Percentiles rank a stretch among this genome's conserved stretches.
Conservation (phyloP, 2,329 filamentous ascomycete genomes). For the Ophiostoma novo-ulmi region DNA sequence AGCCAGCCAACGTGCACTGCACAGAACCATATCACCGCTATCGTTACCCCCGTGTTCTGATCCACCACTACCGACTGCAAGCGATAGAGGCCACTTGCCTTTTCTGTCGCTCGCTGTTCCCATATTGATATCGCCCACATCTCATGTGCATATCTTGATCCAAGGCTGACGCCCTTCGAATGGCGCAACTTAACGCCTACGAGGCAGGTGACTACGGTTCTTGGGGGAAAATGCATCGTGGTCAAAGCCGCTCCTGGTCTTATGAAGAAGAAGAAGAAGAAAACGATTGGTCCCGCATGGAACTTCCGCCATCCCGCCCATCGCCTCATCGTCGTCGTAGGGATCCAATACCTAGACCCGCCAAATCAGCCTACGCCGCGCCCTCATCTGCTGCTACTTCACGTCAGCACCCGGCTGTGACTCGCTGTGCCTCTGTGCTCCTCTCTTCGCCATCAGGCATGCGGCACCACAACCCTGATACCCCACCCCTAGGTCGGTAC, state of each 20-base stretch:
- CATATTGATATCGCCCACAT: not conserved
- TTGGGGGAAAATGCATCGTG: conserved; percentile 29
- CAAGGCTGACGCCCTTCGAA: conserved; percentile 33
- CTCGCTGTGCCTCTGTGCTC: conserved; percentile 26
- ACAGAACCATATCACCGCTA: not conserved
- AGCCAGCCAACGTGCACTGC: not conserved
- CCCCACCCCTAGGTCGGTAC: conserved; percentile 31
- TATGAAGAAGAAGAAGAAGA: conserved; percentile 23
- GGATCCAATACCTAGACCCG: conserved; percentile 31
- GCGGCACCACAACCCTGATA: conserved; percentile 33
- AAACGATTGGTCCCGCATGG: conserved; percentile 32
- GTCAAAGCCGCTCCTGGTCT: conserved; percentile 27
- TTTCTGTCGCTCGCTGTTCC: not conserved
- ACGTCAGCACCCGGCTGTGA: conserved; percentile 25
- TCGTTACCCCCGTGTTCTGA: conserved; percentile 5
- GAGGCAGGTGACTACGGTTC: conserved; percentile 29
- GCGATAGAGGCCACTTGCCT: conserved; percentile 14
- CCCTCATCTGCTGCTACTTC: conserved; percentile 21
- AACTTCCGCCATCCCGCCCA: conserved; percentile 29
- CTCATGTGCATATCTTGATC: conserved; percentile 26
- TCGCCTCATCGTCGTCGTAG: conserved; percentile 33
- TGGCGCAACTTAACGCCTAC: conserved; percentile 33
- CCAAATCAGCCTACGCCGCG: conserved; percentile 27
- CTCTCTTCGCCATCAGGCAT: conserved; percentile 30
- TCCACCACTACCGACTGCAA: conserved; percentile 10